phyloP scores from a whole-genome alignment of 2,329 filamentous ascomycete species.

The Cladosporium sp. region DNA sequence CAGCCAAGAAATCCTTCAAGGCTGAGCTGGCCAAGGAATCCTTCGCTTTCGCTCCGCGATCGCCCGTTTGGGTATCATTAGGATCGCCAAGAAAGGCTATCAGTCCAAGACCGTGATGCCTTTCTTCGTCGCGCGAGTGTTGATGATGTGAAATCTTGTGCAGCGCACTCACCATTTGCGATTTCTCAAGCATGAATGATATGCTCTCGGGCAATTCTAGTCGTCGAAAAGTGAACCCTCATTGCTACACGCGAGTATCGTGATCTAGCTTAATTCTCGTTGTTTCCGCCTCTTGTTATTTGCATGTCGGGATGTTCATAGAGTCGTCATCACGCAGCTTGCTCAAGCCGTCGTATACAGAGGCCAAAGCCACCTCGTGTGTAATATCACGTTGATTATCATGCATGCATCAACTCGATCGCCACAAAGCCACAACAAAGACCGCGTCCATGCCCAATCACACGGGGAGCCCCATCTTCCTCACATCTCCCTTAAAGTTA shows the following conservation, averaged over 20 bases:
- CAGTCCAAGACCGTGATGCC: neutral
- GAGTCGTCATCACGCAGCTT: too few relatives aligned
- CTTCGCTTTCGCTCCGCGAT: neutral
- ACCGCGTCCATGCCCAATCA: neutral
- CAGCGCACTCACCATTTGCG: neutral
- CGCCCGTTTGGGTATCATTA: neutral
- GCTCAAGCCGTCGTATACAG: too few relatives aligned
- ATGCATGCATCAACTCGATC: neutral
- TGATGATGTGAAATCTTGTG: neutral
- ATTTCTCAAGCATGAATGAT: neutral
- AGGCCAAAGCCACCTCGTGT: too few relatives aligned
- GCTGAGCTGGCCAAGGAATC: neutral
- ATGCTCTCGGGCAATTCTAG: neutral
- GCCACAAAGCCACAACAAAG: neutral
- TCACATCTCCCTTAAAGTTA: conserved; percentile 8
- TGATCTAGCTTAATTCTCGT: too few relatives aligned
- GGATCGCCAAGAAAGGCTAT: neutral
- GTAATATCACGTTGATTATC: too few relatives aligned
- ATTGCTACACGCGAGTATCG: too few relatives aligned
- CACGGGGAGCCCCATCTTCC: neutral
- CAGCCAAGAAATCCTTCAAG: neutral
- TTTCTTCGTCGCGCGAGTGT: neutral
- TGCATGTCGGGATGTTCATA: too few relatives aligned
- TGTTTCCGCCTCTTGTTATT: too few relatives aligned
- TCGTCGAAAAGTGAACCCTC: too few relatives aligned